Evolutionary conservation across 176 grass and related monocot species (phyloP).

Genomic region (Ananas comosus): DNA sequence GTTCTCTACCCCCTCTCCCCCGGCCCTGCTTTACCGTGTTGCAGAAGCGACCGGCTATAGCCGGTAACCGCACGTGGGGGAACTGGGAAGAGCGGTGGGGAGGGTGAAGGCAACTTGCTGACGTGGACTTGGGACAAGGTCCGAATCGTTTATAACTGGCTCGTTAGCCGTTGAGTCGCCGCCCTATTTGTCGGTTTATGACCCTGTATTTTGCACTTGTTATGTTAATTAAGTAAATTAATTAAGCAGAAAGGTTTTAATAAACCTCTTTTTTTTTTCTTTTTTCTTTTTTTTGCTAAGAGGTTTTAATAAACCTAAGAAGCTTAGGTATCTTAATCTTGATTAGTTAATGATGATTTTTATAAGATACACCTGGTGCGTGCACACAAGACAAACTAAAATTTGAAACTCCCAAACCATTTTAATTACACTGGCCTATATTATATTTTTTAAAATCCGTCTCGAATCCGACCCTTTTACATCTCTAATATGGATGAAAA

Average conservation of each 20-base stretch:
- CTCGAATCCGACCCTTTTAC: too few relatives aligned
- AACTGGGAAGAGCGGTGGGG: neutral
- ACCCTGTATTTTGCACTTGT: too few relatives aligned
- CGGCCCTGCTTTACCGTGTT: neutral
- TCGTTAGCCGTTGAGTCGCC: neutral
- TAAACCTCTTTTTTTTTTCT: neutral
- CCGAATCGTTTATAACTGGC: neutral
- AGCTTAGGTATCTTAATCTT: too few relatives aligned
- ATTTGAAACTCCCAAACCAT: too few relatives aligned
- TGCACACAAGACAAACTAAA: neutral
- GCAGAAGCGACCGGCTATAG: neutral
- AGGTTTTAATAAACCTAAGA: too few relatives aligned
- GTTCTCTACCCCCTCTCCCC: neutral
- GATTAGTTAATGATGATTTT: too few relatives aligned
- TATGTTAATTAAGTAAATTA: too few relatives aligned
- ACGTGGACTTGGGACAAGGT: neutral
- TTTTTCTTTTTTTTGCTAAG: too few relatives aligned
- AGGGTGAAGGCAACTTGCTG: neutral
- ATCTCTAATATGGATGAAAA: too few relatives aligned
- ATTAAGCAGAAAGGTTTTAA: neutral
- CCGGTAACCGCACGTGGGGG: neutral
- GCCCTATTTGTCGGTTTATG: too few relatives aligned
- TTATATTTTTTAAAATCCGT: too few relatives aligned
- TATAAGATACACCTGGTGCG: neutral
- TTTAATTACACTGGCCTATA: too few relatives aligned